These are phyloP conservation scores for Mycothermus thermophilus DNA, from an alignment of 495 filamentous ascomycete genomes.

Conservation along the genomic window DNA sequence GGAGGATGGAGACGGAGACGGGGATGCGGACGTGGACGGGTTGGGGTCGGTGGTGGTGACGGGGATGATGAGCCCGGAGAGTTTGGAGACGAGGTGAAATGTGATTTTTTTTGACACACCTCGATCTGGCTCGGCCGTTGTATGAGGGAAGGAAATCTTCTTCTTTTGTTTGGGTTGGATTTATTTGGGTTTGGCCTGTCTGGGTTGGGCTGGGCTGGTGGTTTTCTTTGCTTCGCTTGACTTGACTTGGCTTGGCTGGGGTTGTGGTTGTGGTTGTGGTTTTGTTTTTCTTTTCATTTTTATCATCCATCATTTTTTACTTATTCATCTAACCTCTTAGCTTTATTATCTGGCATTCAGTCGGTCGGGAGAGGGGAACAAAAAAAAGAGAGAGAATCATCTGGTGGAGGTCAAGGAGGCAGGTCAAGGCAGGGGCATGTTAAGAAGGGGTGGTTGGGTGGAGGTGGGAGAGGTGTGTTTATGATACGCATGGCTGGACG, in stretches of 20 bases:
- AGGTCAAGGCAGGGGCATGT: too few relatives aligned
- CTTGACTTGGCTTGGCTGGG: too few relatives aligned
- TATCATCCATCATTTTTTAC: background rate
- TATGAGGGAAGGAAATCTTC: background rate
- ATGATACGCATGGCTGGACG: background rate
- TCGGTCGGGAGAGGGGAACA: background rate
- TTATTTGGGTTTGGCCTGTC: too few relatives aligned
- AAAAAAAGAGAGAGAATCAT: background rate
- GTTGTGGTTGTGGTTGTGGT: too few relatives aligned
- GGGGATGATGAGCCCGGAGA: slow-evolving; percentile 57
- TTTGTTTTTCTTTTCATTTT: background rate
- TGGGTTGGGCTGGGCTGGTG: background rate
- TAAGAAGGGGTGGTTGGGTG: too few relatives aligned
- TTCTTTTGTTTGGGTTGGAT: too few relatives aligned
- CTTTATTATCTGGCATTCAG: too few relatives aligned
- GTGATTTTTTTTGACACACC: background rate
- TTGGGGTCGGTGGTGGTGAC: slow-evolving; percentile 36
- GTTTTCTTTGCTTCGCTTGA: background rate
- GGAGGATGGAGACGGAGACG: slow-evolving; percentile 32
- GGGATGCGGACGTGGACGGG: slow-evolving; percentile 35
- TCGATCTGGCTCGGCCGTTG: background rate
- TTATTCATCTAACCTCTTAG: background rate
- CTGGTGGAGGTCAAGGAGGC: background rate
- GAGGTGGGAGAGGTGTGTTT: too few relatives aligned
- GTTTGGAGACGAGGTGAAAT: slow-evolving; percentile 32